phyloP scores from a whole-genome alignment of 2,329 filamentous ascomycete genomes.

The Monosporascus sp. region DNA sequence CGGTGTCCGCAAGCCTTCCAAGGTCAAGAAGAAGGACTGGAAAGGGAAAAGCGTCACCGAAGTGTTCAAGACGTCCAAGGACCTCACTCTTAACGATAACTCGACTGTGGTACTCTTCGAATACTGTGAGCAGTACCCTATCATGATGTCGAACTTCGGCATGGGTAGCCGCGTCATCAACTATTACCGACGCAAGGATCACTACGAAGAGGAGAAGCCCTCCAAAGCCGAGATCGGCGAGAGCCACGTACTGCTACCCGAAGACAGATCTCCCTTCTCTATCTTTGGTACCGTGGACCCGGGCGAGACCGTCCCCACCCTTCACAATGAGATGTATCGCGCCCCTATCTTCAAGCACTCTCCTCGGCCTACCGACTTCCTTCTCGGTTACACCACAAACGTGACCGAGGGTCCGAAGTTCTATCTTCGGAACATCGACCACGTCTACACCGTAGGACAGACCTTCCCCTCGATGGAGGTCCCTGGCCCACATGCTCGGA shows the following conservation, averaged over 20 bases:
- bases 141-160: constrained; percentile 89
- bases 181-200: constrained; percentile 85
- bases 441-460: constrained; percentile 87
- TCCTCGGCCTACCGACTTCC: constrained; percentile 73
- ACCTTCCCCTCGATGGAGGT: constrained; percentile 89
- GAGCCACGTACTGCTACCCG: constrained; percentile 77
- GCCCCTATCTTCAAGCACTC: constrained; percentile 89
- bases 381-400: constrained; percentile 78
- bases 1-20: constrained; percentile 46
- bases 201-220: constrained; percentile 65
- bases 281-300: constrained; percentile 91
- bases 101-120: constrained; percentile 84
- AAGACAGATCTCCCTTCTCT: constrained; percentile 93
- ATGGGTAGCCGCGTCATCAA: constrained; percentile 97
- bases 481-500: constrained; percentile 86
- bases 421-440: constrained; percentile 83
- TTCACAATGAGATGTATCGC: constrained; percentile 94
- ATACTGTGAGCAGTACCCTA: constrained; percentile 91
- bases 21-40: constrained; percentile 75
- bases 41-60: constrained; percentile 74
- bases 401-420: constrained; percentile 72
- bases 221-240: constrained; percentile 85
- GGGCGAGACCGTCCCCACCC: constrained; percentile 81
- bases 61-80: constrained; percentile 73
- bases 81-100: constrained; percentile 84